phyloP scores from a whole-genome alignment of 371 early-diverging fungal species.

The Saksenaea oblongispora region DNA sequence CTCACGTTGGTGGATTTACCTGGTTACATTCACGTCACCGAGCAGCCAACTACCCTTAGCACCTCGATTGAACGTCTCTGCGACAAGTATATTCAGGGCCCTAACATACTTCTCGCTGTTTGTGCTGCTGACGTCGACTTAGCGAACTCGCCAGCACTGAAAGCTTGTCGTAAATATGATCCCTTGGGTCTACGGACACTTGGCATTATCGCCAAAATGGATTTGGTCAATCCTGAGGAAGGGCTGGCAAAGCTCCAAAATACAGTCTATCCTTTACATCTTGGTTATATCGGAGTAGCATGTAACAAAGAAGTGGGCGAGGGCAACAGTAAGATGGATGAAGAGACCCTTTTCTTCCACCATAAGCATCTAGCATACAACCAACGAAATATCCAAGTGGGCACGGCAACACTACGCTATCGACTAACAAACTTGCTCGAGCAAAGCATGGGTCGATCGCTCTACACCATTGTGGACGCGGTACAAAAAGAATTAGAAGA shows the following conservation, averaged over 20 bases:
- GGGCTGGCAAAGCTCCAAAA: constrained; percentile 88
- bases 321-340: constrained; percentile 57
- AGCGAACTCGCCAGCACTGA: constrained; percentile 98
- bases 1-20: constrained; percentile 98
- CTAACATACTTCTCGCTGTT: constrained; percentile 97
- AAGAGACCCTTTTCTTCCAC: constrained; percentile 62
- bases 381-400: constrained; percentile 74
- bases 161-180: constrained; percentile 95
- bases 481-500: constrained; percentile 94
- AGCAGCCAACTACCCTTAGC: background rate
- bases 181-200: constrained; percentile 98
- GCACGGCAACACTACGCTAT: constrained; percentile 78
- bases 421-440: constrained; percentile 89
- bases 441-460: constrained; percentile 86
- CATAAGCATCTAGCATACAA: constrained; percentile 59
- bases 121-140: constrained; percentile 98
- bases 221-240: constrained; percentile 89
- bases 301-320: constrained; percentile 66
- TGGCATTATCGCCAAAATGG: constrained; percentile 99
- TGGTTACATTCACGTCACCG: constrained; percentile 87
- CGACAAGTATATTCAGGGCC: constrained; percentile 90
- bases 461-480: constrained; percentile 82
- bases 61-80: constrained; percentile 69
- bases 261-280: constrained; percentile 87
- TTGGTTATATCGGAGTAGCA: constrained; percentile 98